A percentile compares a stretch with the other conserved stretches of the same genome.
These are phyloP conservation scores for Micractinium sp. DNA, from an alignment of 139 green algal species.

Conservation along the genomic window DNA sequence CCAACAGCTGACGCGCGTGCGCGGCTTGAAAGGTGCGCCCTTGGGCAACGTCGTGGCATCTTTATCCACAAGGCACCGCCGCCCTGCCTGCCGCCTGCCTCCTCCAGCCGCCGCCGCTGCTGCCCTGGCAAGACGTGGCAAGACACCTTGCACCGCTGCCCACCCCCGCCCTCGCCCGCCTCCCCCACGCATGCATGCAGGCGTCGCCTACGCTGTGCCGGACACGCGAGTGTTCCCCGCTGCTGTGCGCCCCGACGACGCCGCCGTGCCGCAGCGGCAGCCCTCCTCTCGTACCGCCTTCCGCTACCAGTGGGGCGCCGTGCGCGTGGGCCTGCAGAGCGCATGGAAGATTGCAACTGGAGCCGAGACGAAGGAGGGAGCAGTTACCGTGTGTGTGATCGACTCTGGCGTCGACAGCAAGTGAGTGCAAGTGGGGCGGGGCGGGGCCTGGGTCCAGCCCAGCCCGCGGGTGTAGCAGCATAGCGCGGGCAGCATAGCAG, in stretches of 20 bases:
- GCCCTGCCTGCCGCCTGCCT: neutral
- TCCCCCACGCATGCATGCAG: neutral
- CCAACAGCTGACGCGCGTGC: neutral
- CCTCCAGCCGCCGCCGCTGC: neutral
- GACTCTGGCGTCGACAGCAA: conserved; percentile 19
- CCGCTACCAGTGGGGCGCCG: conserved; percentile 1
- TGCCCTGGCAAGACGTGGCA: neutral
- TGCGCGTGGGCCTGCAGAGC: neutral
- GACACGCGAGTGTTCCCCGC: conserved; percentile 3
- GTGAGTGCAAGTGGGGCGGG: neutral
- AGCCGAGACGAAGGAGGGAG: neutral
- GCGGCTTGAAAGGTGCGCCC: neutral
- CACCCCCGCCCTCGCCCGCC: neutral
- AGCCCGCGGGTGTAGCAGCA: too few relatives aligned
- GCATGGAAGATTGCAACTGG: conserved; percentile 23
- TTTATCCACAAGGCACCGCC: neutral
- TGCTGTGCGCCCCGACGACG: neutral
- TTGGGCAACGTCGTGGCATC: neutral
- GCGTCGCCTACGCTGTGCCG: conserved; percentile 10
- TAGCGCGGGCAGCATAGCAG: too few relatives aligned
- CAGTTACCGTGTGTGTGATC: conserved; percentile 16
- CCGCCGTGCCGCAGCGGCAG: neutral
- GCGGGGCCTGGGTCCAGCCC: neutral
- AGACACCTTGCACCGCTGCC: too few relatives aligned
- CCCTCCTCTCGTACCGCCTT: neutral